Base-by-base conservation (phyloP, 257 asterid genomes). In the Capsicum baccatum region DNA sequence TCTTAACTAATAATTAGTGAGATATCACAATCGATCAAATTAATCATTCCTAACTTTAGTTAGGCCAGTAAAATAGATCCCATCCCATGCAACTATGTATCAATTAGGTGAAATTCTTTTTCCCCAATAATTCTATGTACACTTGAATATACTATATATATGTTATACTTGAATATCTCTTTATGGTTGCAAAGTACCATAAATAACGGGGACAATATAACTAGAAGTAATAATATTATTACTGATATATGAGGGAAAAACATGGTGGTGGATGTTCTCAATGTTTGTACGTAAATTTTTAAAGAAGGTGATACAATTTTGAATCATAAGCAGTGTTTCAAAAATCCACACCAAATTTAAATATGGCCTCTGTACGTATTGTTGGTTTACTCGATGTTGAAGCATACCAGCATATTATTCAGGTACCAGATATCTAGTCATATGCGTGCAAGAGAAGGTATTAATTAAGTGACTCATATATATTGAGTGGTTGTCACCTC, bases 1-100 rank as follows among this genome's bases (percentile, higher is more conserved):
- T 62, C 68, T 62, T 62, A 73, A 68, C 78, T 37, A 39, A 68
- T 16, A 68, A 73, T 47, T 73, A 73, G 59, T 73, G 80, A 47
- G 42, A 73, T 26, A 19, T 73, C 42, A 12, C 11, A 47, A 73
- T 73, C 19, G 3, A 2, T n/a, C n/a, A 47, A 73, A 6, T 71
- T n/a, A 73, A 33, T 73, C 42, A 47, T 11, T 11, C 59, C 42
- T 6, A 73, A 73, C 80, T 73, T 19, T 47, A 35, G 13, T 66
- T 66, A 73, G 59, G 59, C 37, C 37, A 44, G 8, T 15, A 70
- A 11, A 70, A 70, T 9, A 44, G 79, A 70, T 69, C 33, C 39
- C 7, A 68, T 68, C n/a, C 17, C 33, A 33, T 2, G 11, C 6
- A 12, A 62, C 37, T 62, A 62, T 62, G 21, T 71, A 71, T 47